Evolutionary conservation across 768 basidiomycete genomes (phyloP), one percentile per base, ranked within the genome.

Genomic region (Lentinula edodes): DNA sequence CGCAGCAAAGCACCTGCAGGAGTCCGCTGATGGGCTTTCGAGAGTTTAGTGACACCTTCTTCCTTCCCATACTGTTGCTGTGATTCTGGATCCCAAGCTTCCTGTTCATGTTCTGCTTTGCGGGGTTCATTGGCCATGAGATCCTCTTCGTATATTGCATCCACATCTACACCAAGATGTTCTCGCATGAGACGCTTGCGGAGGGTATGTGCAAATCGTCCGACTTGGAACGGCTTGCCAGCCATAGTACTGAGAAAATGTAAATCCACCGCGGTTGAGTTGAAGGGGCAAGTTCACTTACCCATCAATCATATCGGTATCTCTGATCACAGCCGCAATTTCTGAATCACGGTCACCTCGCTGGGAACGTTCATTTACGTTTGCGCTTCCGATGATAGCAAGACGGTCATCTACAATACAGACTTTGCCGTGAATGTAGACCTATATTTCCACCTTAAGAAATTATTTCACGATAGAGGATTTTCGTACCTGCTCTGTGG

Each of bases 331-430:
- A 41, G 91, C 87, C 3, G 94, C 93, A 38, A 98, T 72, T 71
- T 99, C 97, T 2, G 96, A 98, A 73, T 99, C 97, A 34, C 97
- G 88, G 71, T 99, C 96, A 23, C 97, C 97, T 34, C 93, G 83
- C 69, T 93, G 92, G 13, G 93, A 96, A 41, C 97, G 86, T 71
- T 99, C 97, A 70, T 99, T 98, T 77, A 99, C 94, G 72, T 97
- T 98, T 16, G 96, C 96, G 59, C 93, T 95, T 15, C 94, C 94
- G 65, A 97, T 97, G 69, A 97, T 94, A 36, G 85, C 94, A 61
- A 95, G 77, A 57, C 97, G 87, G 71, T 99, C 96, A 71, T 99
- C 97, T 5, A 98, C 95, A 59, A 98, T 87, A 66, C 88, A 89
- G 18, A 88, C 83, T 77, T 94, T 93, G 50, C 82, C 90, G 70